phyloP scores from a whole-genome alignment of 1,139 yeast genomes.

The Nakaseomyces kungkrabaensis region DNA sequence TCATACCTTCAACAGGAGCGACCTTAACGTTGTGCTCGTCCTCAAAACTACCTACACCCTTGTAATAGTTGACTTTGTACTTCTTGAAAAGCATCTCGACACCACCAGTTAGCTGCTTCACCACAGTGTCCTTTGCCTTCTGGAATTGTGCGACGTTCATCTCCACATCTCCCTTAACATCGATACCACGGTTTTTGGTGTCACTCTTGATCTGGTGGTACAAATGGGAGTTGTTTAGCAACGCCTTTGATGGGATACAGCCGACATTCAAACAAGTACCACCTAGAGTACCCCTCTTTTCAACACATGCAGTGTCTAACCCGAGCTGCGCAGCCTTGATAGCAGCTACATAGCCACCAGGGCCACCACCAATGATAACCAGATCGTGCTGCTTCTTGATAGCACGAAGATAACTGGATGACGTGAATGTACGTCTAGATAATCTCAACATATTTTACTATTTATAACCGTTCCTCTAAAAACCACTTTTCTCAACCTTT shows the following conservation, averaged over 20 bases:
- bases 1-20: slow-evolving; percentile 79
- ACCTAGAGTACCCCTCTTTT: slow-evolving; percentile 91
- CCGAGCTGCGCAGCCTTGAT: slow-evolving; percentile 98
- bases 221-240: slow-evolving; percentile 87
- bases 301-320: slow-evolving; percentile 88
- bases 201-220: slow-evolving; percentile 86
- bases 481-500: slow-evolving; percentile 12
- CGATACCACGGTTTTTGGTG: slow-evolving; percentile 81
- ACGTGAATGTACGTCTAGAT: slow-evolving; percentile 10
- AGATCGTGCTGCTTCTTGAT: slow-evolving; percentile 62
- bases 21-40: slow-evolving; percentile 73
- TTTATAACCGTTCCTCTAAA: too few species aligned
- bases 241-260: slow-evolving; percentile 95
- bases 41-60: slow-evolving; percentile 84
- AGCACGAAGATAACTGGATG: slow-evolving; percentile 1
- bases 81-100: slow-evolving; percentile 91
- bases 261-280: slow-evolving; percentile 99
- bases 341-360: slow-evolving; percentile 98
- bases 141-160: slow-evolving; percentile 73
- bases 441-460: background rate
- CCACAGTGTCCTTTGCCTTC: slow-evolving; percentile 88
- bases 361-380: slow-evolving; percentile 97
- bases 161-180: slow-evolving; percentile 59
- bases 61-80: slow-evolving; percentile 87
- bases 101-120: slow-evolving; percentile 83